Evolutionary conservation across 2,329 filamentous ascomycete genomes (phyloP), one percentile per base, ranked within the genome.

Genomic region (Alternaria triticina): DNA sequence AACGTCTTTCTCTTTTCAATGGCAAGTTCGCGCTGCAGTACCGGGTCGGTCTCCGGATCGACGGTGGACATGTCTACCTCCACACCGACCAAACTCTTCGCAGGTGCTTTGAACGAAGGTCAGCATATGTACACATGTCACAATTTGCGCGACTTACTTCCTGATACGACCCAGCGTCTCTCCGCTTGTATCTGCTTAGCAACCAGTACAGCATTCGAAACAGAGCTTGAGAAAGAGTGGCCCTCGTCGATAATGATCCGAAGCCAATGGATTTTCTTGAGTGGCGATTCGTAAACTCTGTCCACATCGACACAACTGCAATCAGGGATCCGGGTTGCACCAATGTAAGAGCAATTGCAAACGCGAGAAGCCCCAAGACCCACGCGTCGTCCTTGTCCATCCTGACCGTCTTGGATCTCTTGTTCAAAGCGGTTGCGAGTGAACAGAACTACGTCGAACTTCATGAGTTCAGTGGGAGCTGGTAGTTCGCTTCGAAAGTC

Each of bases 221-320:
- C 86, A 1, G 87, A 87, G 40, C 91, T 90, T 0, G 93, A 92
- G 62, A 97, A 89, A 62, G 87, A 91, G 76, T 97, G 94, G 0
- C 95, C 95, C 83, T 97, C 95, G 68, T 98, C 95, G 17, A 97
- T 91, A 49, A 98, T 94, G 50, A 96, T 90, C 2, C 95, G 87
- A 71, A 97, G 90, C 86, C 95, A 97, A 70, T 93, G 93, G 4
- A 97, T 79, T 8, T 87, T 80, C 43, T 88, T 88, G 17, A 97
- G 79, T 0, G 91, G 87, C 2, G 89, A 91, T 10, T 85, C 76
- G 30, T 88, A 86, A 61, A 81, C 40, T 66, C 78, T 78, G 6
- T 82, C 77, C 2, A 75, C 68, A 8, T 71, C 74, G 5, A 83
- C 72, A 60, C 82, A 84, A n/a, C 77, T 79, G 66, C 83, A 87